Conservation (phyloP, 202 grass and related monocot genomes). For the Setaria viridis region DNA sequence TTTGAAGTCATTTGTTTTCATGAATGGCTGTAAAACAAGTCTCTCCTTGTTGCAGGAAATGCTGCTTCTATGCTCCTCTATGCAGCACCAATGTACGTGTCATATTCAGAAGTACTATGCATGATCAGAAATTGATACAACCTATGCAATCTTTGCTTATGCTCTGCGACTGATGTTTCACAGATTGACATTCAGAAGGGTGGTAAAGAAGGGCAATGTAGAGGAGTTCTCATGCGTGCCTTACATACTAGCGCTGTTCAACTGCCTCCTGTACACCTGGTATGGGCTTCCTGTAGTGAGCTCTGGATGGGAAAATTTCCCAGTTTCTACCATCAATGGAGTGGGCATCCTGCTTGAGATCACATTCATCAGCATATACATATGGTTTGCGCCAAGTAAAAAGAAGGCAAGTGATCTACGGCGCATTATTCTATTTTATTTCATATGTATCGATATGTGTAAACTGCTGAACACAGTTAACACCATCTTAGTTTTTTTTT, state of each 20-base stretch:
- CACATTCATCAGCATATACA: slow-evolving; percentile 54
- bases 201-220: slow-evolving; percentile 46
- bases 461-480: background rate
- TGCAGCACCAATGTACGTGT: slow-evolving; percentile 50
- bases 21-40: background rate
- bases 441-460: background rate
- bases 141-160: slow-evolving; percentile 5
- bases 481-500: background rate
- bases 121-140: background rate
- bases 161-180: background rate
- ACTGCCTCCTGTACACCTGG: slow-evolving; percentile 65
- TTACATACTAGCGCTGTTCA: slow-evolving; percentile 53
- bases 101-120: background rate
- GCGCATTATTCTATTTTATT: background rate
- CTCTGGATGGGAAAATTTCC: slow-evolving; percentile 51
- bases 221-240: slow-evolving; percentile 61
- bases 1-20: background rate
- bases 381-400: slow-evolving; percentile 50
- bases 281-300: slow-evolving; percentile 61
- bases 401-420: slow-evolving; percentile 41
- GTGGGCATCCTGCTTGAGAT: slow-evolving; percentile 55
- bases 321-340: slow-evolving; percentile 51
- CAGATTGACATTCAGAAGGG: slow-evolving; percentile 62
- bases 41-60: slow-evolving; percentile 47
- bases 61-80: slow-evolving; percentile 63